Percentiles rank a stretch among this genome's conserved stretches.
Evolutionary conservation across 192 early-diverging fungal species (phyloP).

Genomic region (Coemansia sp.): DNA sequence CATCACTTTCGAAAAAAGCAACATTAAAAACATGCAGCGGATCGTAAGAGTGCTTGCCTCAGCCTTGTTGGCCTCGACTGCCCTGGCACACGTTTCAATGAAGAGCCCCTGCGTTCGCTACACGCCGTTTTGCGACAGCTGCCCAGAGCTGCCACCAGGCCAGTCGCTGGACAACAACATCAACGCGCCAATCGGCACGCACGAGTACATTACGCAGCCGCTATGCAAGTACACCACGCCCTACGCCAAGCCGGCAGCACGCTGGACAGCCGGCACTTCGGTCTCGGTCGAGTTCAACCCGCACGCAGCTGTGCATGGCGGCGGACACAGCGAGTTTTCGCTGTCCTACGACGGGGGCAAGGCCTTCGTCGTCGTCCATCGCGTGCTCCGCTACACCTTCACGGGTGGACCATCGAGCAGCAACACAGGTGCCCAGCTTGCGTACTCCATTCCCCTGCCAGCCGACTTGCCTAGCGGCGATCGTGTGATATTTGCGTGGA

Average conservation of each 20-base stretch:
- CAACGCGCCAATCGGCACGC: constrained; percentile 45
- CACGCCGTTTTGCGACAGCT: constrained; percentile 43
- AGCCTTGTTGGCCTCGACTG: constrained; percentile 9
- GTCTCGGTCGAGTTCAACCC: constrained; percentile 54
- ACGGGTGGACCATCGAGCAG: constrained; percentile 42
- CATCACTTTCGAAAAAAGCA: not conserved
- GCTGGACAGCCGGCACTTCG: constrained; percentile 54
- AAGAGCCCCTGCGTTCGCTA: constrained; percentile 46
- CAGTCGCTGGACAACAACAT: constrained; percentile 45
- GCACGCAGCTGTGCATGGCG: constrained; percentile 61
- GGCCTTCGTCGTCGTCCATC: constrained; percentile 65
- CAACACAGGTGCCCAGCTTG: constrained; percentile 29
- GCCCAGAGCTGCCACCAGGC: constrained; percentile 33
- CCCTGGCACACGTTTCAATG: constrained; percentile 34
- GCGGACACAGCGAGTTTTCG: constrained; percentile 73
- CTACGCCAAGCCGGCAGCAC: constrained; percentile 37
- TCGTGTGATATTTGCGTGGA: constrained; percentile 63
- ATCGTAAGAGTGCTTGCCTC: constrained; percentile 7
- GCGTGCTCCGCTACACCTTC: constrained; percentile 61
- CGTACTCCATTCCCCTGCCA: constrained; percentile 60
- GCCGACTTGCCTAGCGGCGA: constrained; percentile 54
- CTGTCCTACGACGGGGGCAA: constrained; percentile 67
- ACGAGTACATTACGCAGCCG: constrained; percentile 33
- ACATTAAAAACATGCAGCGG: constrained; percentile 12
- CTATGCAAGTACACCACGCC: constrained; percentile 52